Percentiles rank a stretch among this genome's conserved stretches.
Evolutionary conservation across 306 rosid genomes (phyloP).

Genomic region (Neltuma alba): DNA sequence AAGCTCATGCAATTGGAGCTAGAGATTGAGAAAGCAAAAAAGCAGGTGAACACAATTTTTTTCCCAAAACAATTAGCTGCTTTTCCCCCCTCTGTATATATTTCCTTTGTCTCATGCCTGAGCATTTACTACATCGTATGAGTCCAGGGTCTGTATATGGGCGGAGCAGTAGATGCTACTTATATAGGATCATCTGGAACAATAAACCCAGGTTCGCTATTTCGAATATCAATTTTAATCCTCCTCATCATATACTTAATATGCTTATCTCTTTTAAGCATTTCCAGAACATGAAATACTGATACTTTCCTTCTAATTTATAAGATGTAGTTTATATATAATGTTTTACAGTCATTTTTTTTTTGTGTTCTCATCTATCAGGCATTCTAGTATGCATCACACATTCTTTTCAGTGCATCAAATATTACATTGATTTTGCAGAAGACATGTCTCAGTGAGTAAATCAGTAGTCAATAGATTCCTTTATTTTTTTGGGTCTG

Average conservation of each 20-base stretch:
- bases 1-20: conserved; percentile 80
- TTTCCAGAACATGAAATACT: conserved; percentile 6
- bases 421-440: neutral
- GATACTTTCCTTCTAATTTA: neutral
- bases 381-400: neutral
- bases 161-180: conserved; percentile 49
- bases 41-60: conserved; percentile 57
- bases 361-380: neutral
- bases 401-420: neutral
- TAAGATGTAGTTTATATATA: neutral
- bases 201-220: conserved; percentile 63
- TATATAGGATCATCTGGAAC: conserved; percentile 52
- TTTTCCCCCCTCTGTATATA: neutral
- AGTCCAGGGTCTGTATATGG: conserved; percentile 55
- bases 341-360: neutral
- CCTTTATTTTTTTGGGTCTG: neutral
- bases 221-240: conserved; percentile 19
- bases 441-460: neutral
- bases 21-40: conserved; percentile 68
- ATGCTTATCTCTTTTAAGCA: neutral
- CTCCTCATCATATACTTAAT: neutral
- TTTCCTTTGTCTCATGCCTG: conserved; percentile 1
- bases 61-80: neutral
- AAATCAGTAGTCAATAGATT: neutral
- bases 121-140: conserved; percentile 26